Evolutionary conservation across 768 basidiomycete genomes (phyloP), one percentile per base, ranked within the genome.

Genomic region (Strobilomyces confusus): DNA sequence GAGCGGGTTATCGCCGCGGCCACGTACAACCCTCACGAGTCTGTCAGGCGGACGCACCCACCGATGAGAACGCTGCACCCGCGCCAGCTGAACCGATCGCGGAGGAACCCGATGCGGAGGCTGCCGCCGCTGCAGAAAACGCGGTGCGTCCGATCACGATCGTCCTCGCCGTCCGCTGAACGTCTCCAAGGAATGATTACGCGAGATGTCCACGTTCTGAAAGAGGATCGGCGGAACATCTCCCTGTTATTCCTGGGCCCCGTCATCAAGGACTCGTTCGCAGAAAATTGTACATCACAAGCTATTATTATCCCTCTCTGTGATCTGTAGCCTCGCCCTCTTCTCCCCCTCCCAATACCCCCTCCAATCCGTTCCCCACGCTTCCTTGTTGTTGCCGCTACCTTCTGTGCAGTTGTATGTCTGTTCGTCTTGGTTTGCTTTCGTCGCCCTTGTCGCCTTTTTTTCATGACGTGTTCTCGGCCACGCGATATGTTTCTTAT

Each of bases 91-190:
- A 73, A 20, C 75, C 82, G 19, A 86, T 86, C 55, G 75, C 71
- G 26, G 83, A 84, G 61, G 82, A 83, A 48, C 76, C 73, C 40
- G 80, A 79, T 56, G 74, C 62, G 5, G 74, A 77, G 42, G 74
- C 70, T 41, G 70, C 60, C 7, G 74, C 74, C 25, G 76, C 73
- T 55, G 67, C 71, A 44, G 78, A 74, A 57, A 54, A 63, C 14
- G 60, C 48, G 3, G 65, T 63, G 19, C 55, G 68, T 58, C 33
- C 26, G 44, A 56, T 56, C 26, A 34, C 11, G 9, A 22, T 25
- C 33, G 41, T 57, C 46, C 30, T 7, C 23, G n/a, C 23, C 40
- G 40, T 53, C 15, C 14, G 4, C 38, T 59, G 9, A 48, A 44
- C 8, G 3, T 25, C 12, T 5, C 30, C 13, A 17, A 69, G 69